These are phyloP conservation scores for Xylariaceae sp. DNA, from an alignment of 2,329 filamentous ascomycete species.

Conservation along the genomic window DNA sequence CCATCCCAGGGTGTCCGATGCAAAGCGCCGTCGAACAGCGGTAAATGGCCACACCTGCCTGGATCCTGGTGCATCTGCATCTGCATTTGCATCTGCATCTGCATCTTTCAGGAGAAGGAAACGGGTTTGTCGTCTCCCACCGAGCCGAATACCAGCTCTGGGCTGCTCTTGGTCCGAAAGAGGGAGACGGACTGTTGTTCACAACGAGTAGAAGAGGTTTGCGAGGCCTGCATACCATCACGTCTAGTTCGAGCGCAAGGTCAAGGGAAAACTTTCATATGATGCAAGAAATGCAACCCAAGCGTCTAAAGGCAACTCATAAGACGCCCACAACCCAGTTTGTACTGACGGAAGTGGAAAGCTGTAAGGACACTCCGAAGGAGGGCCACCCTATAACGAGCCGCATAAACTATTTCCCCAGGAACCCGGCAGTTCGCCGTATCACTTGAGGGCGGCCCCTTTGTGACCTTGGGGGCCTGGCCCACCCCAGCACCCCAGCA, in stretches of 20 bases:
- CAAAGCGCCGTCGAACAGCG: constrained; percentile 8
- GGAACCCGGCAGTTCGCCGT: constrained; percentile 16
- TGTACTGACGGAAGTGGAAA: constrained; percentile 9
- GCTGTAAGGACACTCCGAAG: constrained; percentile 8
- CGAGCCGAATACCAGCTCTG: constrained; percentile 1
- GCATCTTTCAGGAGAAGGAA: constrained; percentile 1
- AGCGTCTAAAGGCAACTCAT: constrained; percentile 6
- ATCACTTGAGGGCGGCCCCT: constrained; percentile 8
- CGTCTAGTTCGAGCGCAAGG: constrained; percentile 10
- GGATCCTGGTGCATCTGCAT: too few species aligned
- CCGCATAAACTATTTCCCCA: constrained; percentile 12
- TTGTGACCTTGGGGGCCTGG: constrained; percentile 7
- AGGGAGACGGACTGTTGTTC: constrained; percentile 11
- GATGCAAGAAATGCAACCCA: constrained; percentile 13
- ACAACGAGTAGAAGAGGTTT: constrained; percentile 7
- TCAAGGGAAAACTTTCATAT: constrained; percentile 11
- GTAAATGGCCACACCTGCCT: too few species aligned
- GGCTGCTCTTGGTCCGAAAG: constrained; percentile 3
- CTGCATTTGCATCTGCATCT: too few species aligned
- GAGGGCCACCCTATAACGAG: constrained; percentile 13
- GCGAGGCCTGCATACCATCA: constrained; percentile 9
- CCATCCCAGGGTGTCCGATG: too few species aligned
- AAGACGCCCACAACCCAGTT: constrained; percentile 5
- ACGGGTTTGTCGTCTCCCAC: neutral
- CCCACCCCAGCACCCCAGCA: too few species aligned